Percentiles rank a stretch among this genome's conserved stretches.
These are phyloP conservation scores for Scedosporium minutisporum DNA, from an alignment of 2,329 filamentous ascomycete genomes.

Conservation along the genomic window DNA sequence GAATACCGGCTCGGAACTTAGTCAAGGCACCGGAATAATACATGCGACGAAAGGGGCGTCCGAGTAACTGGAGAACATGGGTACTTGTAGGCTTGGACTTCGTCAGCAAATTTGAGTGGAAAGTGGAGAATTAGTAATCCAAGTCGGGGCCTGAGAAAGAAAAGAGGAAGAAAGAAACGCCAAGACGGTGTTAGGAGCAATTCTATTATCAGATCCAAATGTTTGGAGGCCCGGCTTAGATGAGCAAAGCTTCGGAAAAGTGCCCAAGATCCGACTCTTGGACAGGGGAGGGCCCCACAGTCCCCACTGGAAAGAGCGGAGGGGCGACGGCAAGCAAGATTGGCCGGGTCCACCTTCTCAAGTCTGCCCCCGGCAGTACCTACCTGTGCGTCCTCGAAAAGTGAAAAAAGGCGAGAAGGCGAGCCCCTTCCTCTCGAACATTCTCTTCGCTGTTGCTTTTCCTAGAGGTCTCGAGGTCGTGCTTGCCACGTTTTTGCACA, in stretches of 20 bases:
- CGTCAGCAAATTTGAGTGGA: no score
- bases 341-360: background rate
- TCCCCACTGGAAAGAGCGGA: background rate
- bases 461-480: background rate
- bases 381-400: background rate
- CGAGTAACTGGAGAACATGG: background rate
- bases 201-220: no score
- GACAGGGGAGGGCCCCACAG: background rate
- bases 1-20: background rate
- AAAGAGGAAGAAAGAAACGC: no score
- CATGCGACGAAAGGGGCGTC: background rate
- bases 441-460: background rate
- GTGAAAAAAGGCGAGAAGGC: no score
- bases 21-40: background rate
- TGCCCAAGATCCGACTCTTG: background rate
- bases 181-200: no score
- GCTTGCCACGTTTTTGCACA: no score
- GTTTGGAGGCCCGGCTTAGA: no score
- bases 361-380: background rate
- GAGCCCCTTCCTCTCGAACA: no score
- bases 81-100: background rate
- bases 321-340: background rate
- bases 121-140: no score
- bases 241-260: background rate
- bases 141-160: no score